Percentiles rank a stretch among this genome's conserved stretches.
Conservation (phyloP, 148 eudicot genomes). For the Drosera capensis region DNA sequence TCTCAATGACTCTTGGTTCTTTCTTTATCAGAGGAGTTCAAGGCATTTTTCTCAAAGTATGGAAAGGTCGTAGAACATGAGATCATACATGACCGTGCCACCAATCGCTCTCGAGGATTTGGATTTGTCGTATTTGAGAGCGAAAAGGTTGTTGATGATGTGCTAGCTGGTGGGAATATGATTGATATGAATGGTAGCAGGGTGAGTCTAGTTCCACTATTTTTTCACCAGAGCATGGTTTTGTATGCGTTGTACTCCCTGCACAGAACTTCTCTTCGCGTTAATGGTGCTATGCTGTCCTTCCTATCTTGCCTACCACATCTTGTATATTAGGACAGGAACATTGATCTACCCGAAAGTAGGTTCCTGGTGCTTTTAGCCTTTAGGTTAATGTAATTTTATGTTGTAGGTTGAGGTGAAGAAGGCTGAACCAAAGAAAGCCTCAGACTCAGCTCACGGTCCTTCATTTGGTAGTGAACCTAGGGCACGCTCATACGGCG, state of each 20-base stretch:
- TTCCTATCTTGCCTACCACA: too few relatives aligned
- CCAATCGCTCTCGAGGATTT: conserved; percentile 68
- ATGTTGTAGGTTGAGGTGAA: conserved; percentile 76
- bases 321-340: too few relatives aligned
- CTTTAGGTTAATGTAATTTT: conserved; percentile 20
- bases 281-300: too few relatives aligned
- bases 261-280: too few relatives aligned
- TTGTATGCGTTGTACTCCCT: too few relatives aligned
- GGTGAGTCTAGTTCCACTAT: conserved; percentile 30
- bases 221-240: conserved; percentile 1
- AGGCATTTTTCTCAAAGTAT: conserved; percentile 54
- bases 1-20: not conserved
- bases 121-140: conserved; percentile 62
- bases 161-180: conserved; percentile 51
- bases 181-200: conserved; percentile 53
- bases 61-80: conserved; percentile 71
- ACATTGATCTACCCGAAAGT: too few relatives aligned
- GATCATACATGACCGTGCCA: conserved; percentile 61
- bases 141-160: conserved; percentile 42
- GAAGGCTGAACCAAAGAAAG: conserved; percentile 87
- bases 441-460: conserved; percentile 47
- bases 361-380: too few relatives aligned
- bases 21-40: conserved; percentile 31
- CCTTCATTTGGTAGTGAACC: conserved; percentile 39
- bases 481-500: conserved; percentile 34